Conservation (phyloP, 2,329 filamentous ascomycete genomes). For the Aspergillus chevalieri region DNA sequence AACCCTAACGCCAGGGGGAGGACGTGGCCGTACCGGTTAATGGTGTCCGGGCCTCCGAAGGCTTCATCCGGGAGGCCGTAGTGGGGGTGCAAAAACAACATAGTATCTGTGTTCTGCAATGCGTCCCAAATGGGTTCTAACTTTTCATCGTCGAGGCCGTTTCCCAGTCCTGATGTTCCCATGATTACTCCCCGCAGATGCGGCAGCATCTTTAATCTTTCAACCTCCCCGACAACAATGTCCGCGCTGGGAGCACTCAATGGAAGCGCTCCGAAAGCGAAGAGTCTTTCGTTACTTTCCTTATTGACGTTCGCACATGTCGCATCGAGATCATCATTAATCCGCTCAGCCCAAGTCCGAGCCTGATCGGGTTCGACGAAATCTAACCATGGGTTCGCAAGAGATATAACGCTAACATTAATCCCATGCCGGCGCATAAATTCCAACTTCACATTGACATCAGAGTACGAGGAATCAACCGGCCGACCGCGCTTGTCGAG, state of each 20-base stretch:
- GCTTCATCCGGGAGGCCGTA: constrained; percentile 78
- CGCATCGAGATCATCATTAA: constrained; percentile 71
- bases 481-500: constrained; percentile 62
- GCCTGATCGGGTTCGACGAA: constrained; percentile 63
- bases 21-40: constrained; percentile 75
- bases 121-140: constrained; percentile 68
- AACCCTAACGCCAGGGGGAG: constrained; percentile 80
- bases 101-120: constrained; percentile 57
- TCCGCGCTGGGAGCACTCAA: constrained; percentile 60
- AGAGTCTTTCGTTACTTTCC: constrained; percentile 60
- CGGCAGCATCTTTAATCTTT: constrained; percentile 54
- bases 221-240: constrained; percentile 58
- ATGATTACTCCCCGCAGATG: constrained; percentile 81
- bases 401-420: constrained; percentile 74
- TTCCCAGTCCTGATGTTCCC: constrained; percentile 73
- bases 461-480: constrained; percentile 76
- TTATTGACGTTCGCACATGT: constrained; percentile 55
- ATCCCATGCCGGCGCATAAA: constrained; percentile 87
- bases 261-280: constrained; percentile 76
- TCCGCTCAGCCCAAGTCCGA: constrained; percentile 54
- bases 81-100: constrained; percentile 84
- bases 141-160: constrained; percentile 69
- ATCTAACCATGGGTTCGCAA: constrained; percentile 92
- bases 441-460: constrained; percentile 68
- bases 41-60: constrained; percentile 68